Evolutionary conservation across 805 yeast species (phyloP), one percentile per base, ranked within the genome.

Genomic region (Kregervanrija pseudodelftensis): DNA sequence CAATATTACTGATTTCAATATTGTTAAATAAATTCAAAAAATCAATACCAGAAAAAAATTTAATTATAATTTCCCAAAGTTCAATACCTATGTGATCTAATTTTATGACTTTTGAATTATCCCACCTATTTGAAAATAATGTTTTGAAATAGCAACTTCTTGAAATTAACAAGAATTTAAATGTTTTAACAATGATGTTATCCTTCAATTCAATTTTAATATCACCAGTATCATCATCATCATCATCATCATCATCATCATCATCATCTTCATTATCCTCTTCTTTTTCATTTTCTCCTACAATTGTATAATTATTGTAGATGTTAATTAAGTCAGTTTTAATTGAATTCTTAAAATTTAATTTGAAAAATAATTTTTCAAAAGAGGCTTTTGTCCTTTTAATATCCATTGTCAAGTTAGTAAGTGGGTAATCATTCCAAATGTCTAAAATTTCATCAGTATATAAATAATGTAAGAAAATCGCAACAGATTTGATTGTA

Each of bases 141-240:
- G 81, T 70, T 44, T 76, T 80, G 58, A 89, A 86, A 55, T 72
- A 85, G 0, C 77, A 79, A 39, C 81, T 76, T 47, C 95, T 64
- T 0, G 74, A 60, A 4, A 64, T 56, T n/a, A 89, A 55, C 4
- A 87, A 62, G 10, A 69, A 66, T 2, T 81, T 72, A 54, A 79
- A 78, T 7, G 76, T 72, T 4, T 48, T 45, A 0, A 73, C 32
- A n/a, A 60, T 65, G 28, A 22, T 22, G 1, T 76, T 79, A 51
- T 77, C 80, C 1, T 61, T 49, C n/a, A 82, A 58, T 5, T 51
- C 51, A 2, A 86, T 60, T 0, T 4, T 39, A 33, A 33, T 12
- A 15, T 34, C 28, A 5, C 46, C 64, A 13, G 46, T 35, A 9
- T 42, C 64, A 2, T 59, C 65, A 10, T 63, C 49, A 2, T 43